Evolutionary conservation across 768 basidiomycete species (phyloP), one percentile per base, ranked within the genome.

Genomic region (Lactarius indigo): DNA sequence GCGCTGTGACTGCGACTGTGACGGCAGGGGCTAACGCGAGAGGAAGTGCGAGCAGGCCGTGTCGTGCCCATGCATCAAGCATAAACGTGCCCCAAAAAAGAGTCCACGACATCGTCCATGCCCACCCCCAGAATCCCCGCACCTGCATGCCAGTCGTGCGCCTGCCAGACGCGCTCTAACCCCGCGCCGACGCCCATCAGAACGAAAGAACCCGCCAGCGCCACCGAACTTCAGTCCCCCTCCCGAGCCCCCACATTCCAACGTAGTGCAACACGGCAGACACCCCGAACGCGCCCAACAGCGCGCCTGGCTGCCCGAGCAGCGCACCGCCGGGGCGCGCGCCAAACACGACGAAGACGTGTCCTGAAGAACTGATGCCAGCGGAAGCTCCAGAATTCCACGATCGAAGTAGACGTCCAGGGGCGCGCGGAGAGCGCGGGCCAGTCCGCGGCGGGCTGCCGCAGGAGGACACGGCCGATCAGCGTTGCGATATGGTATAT

Each of bases 211-310:
- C 2, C 82, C 82, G 2, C 76, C 74, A 5, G 86, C 76, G 7
- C 64, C 64, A 10, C 68, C 18, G 1, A 84, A 79, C 57, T 88
- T 83, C 1, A n/a, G 77, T 76, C 13, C 85, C 87, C 3, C 77
- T 78, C 2, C 81, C 83, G 83, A 89, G 82, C 4, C 85, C 86
- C 79, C 83, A 87, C 60, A 84, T 66, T 12, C 85, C 87, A n/a
- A 83, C 47, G 66, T 85, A 80, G 64, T 92, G 90, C 5, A 90
- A 70, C 4, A 84, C 31, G 7, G 81, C 87, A 0, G 89, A 91
- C 5, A 83, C 64, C 1, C 82, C 58, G 72, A 91, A 91, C 5
- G 82, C 83, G 7, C 87, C 88, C 2, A 90, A 59, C 5, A 89
- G 76, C 3, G 73, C 75, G 7, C 85, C 87, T 3, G 73, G 61